Conservation (phyloP, 192 early-diverging fungal species). For the Dissophora globulifera region DNA sequence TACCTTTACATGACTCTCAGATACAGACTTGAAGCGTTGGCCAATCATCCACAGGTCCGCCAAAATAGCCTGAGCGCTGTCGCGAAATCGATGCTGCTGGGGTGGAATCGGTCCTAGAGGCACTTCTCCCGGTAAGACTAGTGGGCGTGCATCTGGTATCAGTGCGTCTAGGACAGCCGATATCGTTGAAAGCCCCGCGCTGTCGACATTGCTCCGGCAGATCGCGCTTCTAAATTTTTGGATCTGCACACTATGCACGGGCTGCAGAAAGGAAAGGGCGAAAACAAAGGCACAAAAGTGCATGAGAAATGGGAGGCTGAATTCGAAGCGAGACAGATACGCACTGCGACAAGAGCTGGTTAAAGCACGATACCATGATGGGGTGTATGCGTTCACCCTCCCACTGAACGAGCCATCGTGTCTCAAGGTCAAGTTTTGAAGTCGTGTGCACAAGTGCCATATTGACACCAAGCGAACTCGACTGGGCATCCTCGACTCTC, state of each 20-base stretch:
- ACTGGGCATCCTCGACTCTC: neutral
- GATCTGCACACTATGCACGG: conserved; percentile 16
- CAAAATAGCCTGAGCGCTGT: conserved; percentile 36
- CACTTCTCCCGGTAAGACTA: conserved; percentile 20
- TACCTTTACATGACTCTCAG: conserved; percentile 29
- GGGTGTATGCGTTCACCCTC: conserved; percentile 33
- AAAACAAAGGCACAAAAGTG: too few species aligned
- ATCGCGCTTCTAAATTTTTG: conserved; percentile 21
- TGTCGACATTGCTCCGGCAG: conserved; percentile 9
- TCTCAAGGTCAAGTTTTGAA: conserved; percentile 32
- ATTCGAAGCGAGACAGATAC: too few species aligned
- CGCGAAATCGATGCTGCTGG: conserved; percentile 19
- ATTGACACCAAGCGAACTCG: conserved; percentile 18
- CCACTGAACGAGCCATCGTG: conserved; percentile 50
- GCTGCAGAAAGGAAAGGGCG: conserved; percentile 12
- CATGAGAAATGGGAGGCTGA: too few species aligned
- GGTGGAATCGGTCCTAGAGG: conserved; percentile 2
- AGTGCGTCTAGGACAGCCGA: conserved; percentile 19
- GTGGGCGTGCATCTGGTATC: conserved; percentile 32
- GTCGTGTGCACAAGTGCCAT: conserved; percentile 46
- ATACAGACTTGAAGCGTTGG: conserved; percentile 47
- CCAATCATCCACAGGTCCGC: conserved; percentile 50
- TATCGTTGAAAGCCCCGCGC: neutral
- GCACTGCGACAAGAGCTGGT: too few species aligned
- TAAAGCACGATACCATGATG: conserved; percentile 19